These are phyloP conservation scores for Byssothecium circinans DNA, from an alignment of 2,329 filamentous ascomycete species.

Conservation along the genomic window DNA sequence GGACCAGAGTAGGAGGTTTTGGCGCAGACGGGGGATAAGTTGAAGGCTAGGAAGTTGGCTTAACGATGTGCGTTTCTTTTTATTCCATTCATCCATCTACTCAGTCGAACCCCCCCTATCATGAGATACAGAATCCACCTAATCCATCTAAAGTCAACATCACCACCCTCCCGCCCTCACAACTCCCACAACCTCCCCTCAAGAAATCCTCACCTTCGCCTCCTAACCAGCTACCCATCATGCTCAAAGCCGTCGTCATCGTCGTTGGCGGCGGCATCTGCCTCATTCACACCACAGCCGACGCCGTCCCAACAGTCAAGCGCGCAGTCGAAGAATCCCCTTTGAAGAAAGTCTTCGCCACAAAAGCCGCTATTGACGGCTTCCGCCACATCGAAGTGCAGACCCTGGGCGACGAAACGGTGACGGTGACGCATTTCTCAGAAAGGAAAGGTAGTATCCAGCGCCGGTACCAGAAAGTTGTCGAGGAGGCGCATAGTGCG, in stretches of 20 bases:
- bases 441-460: constrained; percentile 65
- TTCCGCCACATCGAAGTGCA: constrained; percentile 65
- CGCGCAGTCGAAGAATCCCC: constrained; percentile 62
- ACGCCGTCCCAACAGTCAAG: constrained; percentile 51
- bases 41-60: constrained; percentile 56
- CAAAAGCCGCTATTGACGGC: constrained; percentile 64
- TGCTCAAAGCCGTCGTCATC: constrained; percentile 67
- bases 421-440: constrained; percentile 58
- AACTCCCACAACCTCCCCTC: constrained; percentile 47
- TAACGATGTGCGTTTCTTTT: constrained; percentile 44
- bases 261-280: constrained; percentile 62
- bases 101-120: too few species aligned
- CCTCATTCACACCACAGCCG: constrained; percentile 49
- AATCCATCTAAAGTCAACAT: constrained; percentile 48
- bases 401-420: constrained; percentile 59
- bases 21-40: constrained; percentile 59
- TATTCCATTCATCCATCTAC: too few species aligned
- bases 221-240: constrained; percentile 56
- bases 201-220: constrained; percentile 61
- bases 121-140: too few species aligned
- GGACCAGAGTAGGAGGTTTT: constrained; percentile 62
- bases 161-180: constrained; percentile 55
- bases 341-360: constrained; percentile 59
- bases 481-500: constrained; percentile 61
- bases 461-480: constrained; percentile 62